These are phyloP conservation scores for Fusarium sp. DNA, from an alignment of 2,329 filamentous ascomycete species.

Conservation along the genomic window DNA sequence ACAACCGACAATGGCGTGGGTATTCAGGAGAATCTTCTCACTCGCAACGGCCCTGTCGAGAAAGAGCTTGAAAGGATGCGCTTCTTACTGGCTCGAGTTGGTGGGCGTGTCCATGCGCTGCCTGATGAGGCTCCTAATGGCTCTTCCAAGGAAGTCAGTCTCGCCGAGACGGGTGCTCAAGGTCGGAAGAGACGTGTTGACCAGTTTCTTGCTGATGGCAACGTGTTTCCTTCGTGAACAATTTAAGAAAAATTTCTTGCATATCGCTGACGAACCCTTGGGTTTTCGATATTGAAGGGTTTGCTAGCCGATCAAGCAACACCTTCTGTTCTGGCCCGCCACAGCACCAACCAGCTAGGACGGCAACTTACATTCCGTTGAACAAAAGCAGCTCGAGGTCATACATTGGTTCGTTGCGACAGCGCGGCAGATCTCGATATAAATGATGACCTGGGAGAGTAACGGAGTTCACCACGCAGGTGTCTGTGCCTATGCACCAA, in stretches of 20 bases:
- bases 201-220: conserved; percentile 41
- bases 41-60: conserved; percentile 72
- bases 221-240: conserved; percentile 41
- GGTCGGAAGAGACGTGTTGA: conserved; percentile 44
- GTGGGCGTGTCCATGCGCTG: conserved; percentile 59
- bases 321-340: not conserved
- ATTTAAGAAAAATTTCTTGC: not conserved
- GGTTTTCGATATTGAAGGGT: not conserved
- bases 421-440: too few relatives aligned
- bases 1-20: conserved; percentile 48
- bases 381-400: not conserved
- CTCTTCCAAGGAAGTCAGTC: conserved; percentile 6
- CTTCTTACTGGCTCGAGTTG: conserved; percentile 69
- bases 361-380: not conserved
- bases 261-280: not conserved
- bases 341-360: not conserved
- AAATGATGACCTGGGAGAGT: too few relatives aligned
- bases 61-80: conserved; percentile 74
- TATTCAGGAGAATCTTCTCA: conserved; percentile 74
- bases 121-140: conserved; percentile 21
- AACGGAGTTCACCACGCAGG: too few relatives aligned
- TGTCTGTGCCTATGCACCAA: too few relatives aligned
- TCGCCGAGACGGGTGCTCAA: conserved; percentile 22
- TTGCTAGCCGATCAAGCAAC: too few relatives aligned
- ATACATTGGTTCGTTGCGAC: too few relatives aligned